Evolutionary conservation across 345 rosid species (phyloP), one percentile per base, ranked within the genome.

Genomic region (Salix udensis): DNA sequence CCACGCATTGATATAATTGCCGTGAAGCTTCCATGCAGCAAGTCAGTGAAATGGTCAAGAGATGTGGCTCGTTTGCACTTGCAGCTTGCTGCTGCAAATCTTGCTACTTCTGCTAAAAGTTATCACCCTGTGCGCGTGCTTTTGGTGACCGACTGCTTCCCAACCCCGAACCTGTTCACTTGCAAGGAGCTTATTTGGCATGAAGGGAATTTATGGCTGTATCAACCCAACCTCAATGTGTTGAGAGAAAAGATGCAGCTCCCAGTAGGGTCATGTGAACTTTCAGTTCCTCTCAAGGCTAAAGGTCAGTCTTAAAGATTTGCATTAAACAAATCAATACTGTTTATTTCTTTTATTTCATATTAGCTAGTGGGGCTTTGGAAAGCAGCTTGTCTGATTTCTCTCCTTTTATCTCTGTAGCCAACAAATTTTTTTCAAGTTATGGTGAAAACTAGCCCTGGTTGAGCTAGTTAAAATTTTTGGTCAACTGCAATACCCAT

Each of bases 191-290:
- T 90, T 42, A 78, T 88, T 70, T 44, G 82, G 11, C 89, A 42
- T 42, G 82, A 85, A 74, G 93, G 96, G 55, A 81, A 87, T 82
- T 78, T 80, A 50, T 94, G 98, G 98, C 88, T 94, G 12, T 94
- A 91, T 79, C 85, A 90, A 60, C 97, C 97, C 16, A 77, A 89
- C 76, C 88, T 83, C 50, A 81, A 87, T 82, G 77, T 48, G 55
- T 72, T 92, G 84, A 88, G 98, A 71, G 88, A 88, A 78, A 89
- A 88, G 89, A 31, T 85, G 66, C 88, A 76, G 48, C 96, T 94
- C 46, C 98, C 96, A 13, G 84, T 87, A 15, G 98, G 98, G 40
- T 94, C 98, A 11, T 94, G 98, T 77, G 98, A 89, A 80, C 96
- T 92, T 34, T 82, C 96, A 12, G 96, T 88, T 78, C 96, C 98